phyloP scores from a whole-genome alignment of 331 rosid species.

The Acacia concinna region DNA sequence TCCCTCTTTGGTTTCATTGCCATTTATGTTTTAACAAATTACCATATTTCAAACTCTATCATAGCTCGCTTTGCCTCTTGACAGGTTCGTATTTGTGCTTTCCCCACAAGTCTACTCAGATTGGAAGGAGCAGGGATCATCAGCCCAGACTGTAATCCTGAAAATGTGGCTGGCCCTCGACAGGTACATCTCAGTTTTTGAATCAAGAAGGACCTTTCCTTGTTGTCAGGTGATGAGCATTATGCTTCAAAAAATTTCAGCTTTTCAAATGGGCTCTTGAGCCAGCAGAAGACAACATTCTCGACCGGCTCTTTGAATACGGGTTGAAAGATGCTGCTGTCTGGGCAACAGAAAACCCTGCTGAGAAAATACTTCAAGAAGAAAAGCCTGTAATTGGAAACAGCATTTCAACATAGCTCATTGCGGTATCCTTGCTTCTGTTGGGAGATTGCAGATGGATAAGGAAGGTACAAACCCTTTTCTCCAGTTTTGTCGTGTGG shows the following conservation, averaged over 20 bases:
- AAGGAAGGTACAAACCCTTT: slow-evolving; percentile 27
- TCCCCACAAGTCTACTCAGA: slow-evolving; percentile 78
- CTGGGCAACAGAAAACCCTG: slow-evolving; percentile 87
- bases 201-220: neutral
- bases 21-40: neutral
- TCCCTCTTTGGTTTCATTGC: neutral
- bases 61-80: slow-evolving; percentile 1
- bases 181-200: slow-evolving; percentile 55
- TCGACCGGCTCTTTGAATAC: slow-evolving; percentile 75
- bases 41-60: neutral
- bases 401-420: slow-evolving; percentile 34
- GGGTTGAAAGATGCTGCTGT: slow-evolving; percentile 83
- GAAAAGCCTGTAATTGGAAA: slow-evolving; percentile 37
- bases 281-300: slow-evolving; percentile 83
- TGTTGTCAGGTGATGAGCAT: slow-evolving; percentile 24
- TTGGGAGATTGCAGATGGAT: slow-evolving; percentile 21
- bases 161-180: slow-evolving; percentile 59
- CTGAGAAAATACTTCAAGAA: slow-evolving; percentile 57
- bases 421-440: neutral
- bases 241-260: slow-evolving; percentile 47
- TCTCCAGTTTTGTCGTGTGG: slow-evolving; percentile 22
- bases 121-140: slow-evolving; percentile 83
- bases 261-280: slow-evolving; percentile 96
- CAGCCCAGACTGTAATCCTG: slow-evolving; percentile 97
- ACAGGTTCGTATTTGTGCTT: slow-evolving; percentile 91